These are phyloP conservation scores for Proliferodiscus dingleyae DNA, from an alignment of 2,329 filamentous ascomycete genomes.

Conservation along the genomic window DNA sequence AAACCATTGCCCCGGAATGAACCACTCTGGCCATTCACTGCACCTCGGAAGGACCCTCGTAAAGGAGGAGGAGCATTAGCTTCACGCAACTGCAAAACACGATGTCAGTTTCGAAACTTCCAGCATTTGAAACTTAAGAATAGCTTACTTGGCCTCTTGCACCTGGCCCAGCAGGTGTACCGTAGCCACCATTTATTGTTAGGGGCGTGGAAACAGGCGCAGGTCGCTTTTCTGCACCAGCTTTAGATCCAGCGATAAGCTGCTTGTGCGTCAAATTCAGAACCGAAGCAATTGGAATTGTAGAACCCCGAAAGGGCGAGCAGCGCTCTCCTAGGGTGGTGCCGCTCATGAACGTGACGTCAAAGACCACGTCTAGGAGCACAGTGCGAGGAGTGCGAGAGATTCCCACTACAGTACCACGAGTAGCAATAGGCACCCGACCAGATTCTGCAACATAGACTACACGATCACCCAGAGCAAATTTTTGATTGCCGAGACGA, in stretches of 20 bases:
- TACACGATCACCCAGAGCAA: slow-evolving; percentile 81
- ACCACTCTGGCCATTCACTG: slow-evolving; percentile 43
- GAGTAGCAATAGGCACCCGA: slow-evolving; percentile 87
- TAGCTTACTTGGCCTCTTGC: slow-evolving; percentile 48
- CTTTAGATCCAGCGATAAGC: slow-evolving; percentile 64
- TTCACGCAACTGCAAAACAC: slow-evolving; percentile 42
- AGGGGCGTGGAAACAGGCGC: slow-evolving; percentile 45
- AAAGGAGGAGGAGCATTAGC: slow-evolving; percentile 51
- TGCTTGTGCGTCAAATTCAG: slow-evolving; percentile 83
- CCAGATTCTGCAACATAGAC: slow-evolving; percentile 91
- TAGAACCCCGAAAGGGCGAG: slow-evolving; percentile 89
- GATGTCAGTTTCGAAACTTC: too few relatives aligned
- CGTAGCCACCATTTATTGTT: slow-evolving; percentile 48
- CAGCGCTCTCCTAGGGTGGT: slow-evolving; percentile 87
- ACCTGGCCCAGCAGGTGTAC: slow-evolving; percentile 48
- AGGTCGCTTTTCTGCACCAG: slow-evolving; percentile 49
- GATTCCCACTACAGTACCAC: slow-evolving; percentile 91
- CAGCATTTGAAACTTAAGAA: too few relatives aligned
- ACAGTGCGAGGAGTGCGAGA: slow-evolving; percentile 79
- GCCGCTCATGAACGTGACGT: slow-evolving; percentile 93
- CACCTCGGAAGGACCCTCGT: slow-evolving; percentile 53
- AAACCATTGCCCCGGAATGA: slow-evolving; percentile 38
- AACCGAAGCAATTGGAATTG: slow-evolving; percentile 80
- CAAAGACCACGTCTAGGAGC: slow-evolving; percentile 88
- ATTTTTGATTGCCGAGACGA: slow-evolving; percentile 77